Evolutionary conservation across 139 green algal genomes (phyloP), one percentile per base, ranked within the genome.

Genomic region (Zygnema cylindricum): DNA sequence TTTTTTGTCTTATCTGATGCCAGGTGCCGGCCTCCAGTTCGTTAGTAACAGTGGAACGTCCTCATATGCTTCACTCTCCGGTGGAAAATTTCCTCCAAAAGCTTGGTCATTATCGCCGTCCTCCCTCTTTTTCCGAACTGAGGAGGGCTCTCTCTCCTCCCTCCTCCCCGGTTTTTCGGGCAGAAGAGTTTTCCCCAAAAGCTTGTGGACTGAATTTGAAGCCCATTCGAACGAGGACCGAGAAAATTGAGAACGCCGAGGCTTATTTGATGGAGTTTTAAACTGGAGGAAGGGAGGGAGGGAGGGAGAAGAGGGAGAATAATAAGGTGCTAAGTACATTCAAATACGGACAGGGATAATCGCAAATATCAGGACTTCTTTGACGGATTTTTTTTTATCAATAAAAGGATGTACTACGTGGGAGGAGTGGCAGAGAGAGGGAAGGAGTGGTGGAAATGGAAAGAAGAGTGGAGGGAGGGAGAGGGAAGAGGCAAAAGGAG

Each of bases 41-140:
- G 1, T 54, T 87, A 30, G 42, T 87, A 39, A 87, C 81, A 33
- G 49, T 49, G 55, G 81, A 87, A 54, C 81, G 81, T 32, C 81
- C 81, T 30, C 81, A 87, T 54, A 87, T 43, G 81, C 36, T 87
- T 38, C 25, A 78, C 0, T 42, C 42, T 30, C 81, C 81, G 30
- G 25, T 87, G 25, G 30, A 40, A n/a, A n/a, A 54, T 2, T 87
- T 77, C 81, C 55, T 87, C 36, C 16, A 11, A 7, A 43, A 43
- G 36, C 16, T 79, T 3, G 71, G 71, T 25, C 21, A 54, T 16
- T 54, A 23, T 43, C 71, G 71, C 11, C 3, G 36, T 7, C 71
- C 71, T 11, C 71, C 7, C 71, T 41, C 36, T 11, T 69, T 39
- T 41, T 77, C 25, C 40, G 41, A 25, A 39, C 38, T 42, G 35